Base-by-base conservation (phyloP, 106 monocot genomes). In the Dendrobium officinale region DNA sequence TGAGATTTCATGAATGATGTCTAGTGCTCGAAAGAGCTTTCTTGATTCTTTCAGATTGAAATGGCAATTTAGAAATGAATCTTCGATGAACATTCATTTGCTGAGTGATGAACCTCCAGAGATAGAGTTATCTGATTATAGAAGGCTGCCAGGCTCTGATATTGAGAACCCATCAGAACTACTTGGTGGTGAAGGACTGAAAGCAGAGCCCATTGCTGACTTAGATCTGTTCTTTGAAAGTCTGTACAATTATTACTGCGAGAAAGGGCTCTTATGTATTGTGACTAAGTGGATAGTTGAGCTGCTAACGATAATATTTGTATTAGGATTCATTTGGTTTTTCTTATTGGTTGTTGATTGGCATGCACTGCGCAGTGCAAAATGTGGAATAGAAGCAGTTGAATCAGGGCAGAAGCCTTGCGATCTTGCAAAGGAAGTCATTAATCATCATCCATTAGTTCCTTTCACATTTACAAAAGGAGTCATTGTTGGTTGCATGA, bases 361-460 rank as follows among this genome's bases (percentile, higher is more conserved):
- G 99, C 77, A 83, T 73, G 91, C 89, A 20, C 80, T 99, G 27
- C 84, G 82, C n/a, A 88, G 89, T 82, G 83, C 84, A 58, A 99
- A 95, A 78, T 99, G 99, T 85, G 99, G 99, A 64, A 89, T 93
- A 48, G 95, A 95, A 68, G 99, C 99, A n/a, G 88, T 99, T 81
- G 93, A 93, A 67, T 93, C 89, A 43, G 90, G 99, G 75, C 86
- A 84, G 42, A 93, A 91, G 73, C 89, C 91, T 59, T 99, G 99
- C 82, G 93, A 99, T 82, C 81, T 99, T 70, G 88, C 85, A 55
- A 89, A 90, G 56, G 90, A 95, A 80, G 95, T 89, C 68, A 82
- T 99, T 75, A 95, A 95, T 49, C 77, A 81, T 16, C 87, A 99
- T 77, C 99, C 99, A n/a, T 82, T 95, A 75, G 87, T 87, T 81